Conservation (phyloP, 176 grass and related monocot species). For the Phoenix roebelenii region DNA sequence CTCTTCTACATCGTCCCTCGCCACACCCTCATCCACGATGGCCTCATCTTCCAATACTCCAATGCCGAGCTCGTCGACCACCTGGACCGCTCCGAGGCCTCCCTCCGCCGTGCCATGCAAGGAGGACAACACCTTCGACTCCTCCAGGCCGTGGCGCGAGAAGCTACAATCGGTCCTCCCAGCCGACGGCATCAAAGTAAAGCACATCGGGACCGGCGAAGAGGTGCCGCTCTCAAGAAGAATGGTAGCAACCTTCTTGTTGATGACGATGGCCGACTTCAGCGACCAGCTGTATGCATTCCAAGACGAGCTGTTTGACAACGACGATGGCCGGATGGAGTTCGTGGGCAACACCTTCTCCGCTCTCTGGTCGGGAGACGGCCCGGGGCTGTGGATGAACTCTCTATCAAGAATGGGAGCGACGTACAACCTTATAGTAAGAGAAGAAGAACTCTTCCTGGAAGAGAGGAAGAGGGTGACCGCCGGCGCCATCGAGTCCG, state of each 20-base stretch:
- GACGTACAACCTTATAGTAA: constrained; percentile 41
- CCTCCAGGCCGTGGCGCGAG: constrained; percentile 31
- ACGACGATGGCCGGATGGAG: constrained; percentile 51
- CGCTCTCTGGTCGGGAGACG: constrained; percentile 51
- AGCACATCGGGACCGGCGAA: constrained; percentile 64
- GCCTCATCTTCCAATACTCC: constrained; percentile 42
- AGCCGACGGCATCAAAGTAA: constrained; percentile 32
- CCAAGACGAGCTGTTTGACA: constrained; percentile 67
- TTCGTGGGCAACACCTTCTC: constrained; percentile 36
- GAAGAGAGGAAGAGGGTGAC: neutral
- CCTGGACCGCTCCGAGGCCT: constrained; percentile 29
- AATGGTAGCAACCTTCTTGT: constrained; percentile 37
- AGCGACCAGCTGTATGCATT: constrained; percentile 73
- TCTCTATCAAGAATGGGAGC: constrained; percentile 46
- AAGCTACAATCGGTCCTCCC: constrained; percentile 56
- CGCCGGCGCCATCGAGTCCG: neutral
- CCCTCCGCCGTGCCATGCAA: constrained; percentile 31
- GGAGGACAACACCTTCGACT: constrained; percentile 25
- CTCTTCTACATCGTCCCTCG: constrained; percentile 86
- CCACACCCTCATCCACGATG: constrained; percentile 53
- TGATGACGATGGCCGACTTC: constrained; percentile 73
- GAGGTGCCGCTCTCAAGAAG: constrained; percentile 41
- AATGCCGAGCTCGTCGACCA: constrained; percentile 34
- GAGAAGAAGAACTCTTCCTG: constrained; percentile 39
- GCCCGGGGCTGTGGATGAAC: constrained; percentile 63